Percentiles rank a stretch among this genome's conserved stretches.
phyloP scores from a whole-genome alignment of 23 red algal genomes.

The Gracilaria gracilis region DNA sequence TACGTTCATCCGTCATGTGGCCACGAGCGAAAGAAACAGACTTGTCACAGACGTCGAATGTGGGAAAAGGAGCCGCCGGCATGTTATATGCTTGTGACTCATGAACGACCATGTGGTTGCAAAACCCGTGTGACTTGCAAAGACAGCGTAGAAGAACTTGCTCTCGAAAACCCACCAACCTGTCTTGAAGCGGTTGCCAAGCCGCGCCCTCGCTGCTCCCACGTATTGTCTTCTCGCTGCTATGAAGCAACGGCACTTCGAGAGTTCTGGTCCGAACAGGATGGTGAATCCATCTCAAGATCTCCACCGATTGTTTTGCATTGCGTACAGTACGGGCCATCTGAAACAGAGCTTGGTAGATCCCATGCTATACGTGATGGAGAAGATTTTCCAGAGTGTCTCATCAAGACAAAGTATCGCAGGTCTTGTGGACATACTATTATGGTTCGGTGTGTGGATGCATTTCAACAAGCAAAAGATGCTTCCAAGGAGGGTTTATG shows the following conservation, averaged over 20 bases:
- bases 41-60: conserved; percentile 26
- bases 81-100: conserved; percentile 30
- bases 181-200: conserved; percentile 57
- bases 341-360: conserved; percentile 43
- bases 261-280: conserved; percentile 44
- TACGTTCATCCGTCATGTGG: conserved; percentile 66
- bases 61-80: conserved; percentile 41
- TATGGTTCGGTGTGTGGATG: conserved; percentile 32
- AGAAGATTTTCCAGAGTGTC: conserved; percentile 30
- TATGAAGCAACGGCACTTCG: conserved; percentile 48
- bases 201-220: conserved; percentile 56
- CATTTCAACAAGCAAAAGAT: conserved; percentile 40
- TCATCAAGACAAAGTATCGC: conserved; percentile 39
- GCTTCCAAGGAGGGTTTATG: conserved; percentile 26
- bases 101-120: conserved; percentile 60
- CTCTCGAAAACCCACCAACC: conserved; percentile 14
- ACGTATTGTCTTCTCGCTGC: conserved; percentile 44
- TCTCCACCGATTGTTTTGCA: conserved; percentile 22
- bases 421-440: conserved; percentile 58
- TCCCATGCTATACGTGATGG: too few species aligned
- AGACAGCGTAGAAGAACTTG: conserved; percentile 26
- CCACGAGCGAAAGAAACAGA: conserved; percentile 19
- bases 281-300: conserved; percentile 18
- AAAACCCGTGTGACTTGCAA: conserved; percentile 46
- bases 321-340: conserved; percentile 42